phyloP scores from a whole-genome alignment of 805 yeast species.

The Soucietia sequanensis region DNA sequence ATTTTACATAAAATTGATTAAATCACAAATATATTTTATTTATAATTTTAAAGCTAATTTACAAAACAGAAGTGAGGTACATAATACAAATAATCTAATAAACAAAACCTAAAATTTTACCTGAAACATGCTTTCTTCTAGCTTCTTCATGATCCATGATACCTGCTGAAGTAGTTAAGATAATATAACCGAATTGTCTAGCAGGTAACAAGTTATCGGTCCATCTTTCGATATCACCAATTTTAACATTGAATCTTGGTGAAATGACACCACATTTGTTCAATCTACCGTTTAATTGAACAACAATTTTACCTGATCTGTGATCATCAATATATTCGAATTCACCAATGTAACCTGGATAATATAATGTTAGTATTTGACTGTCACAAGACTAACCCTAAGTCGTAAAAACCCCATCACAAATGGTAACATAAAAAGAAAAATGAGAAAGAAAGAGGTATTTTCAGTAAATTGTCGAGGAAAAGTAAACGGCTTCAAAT shows the following conservation, averaged over 20 bases:
- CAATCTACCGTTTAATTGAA: conserved; percentile 95
- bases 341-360: conserved; percentile 95
- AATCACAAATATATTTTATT: too few relatives aligned
- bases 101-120: conserved; percentile 97
- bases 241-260: conserved; percentile 97
- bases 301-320: conserved; percentile 97
- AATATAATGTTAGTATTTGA: not conserved
- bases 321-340: conserved; percentile 98
- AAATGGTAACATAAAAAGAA: not conserved
- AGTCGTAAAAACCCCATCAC: too few relatives aligned
- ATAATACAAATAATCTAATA: conserved; percentile 56
- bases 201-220: conserved; percentile 98
- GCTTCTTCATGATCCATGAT: conserved; percentile 99
- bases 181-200: conserved; percentile 97
- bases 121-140: conserved; percentile 99
- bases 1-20: too few relatives aligned
- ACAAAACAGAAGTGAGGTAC: not conserved
- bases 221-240: conserved; percentile 96
- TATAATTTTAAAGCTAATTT: too few relatives aligned
- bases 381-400: not conserved
- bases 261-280: conserved; percentile 99
- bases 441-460: too few relatives aligned
- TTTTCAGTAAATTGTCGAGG: too few relatives aligned
- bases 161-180: conserved; percentile 98
- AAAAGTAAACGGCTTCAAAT: conserved; percentile 59